phyloP scores from a whole-genome alignment of 169 alveolate genomes.

The Plasmodium malariae region DNA sequence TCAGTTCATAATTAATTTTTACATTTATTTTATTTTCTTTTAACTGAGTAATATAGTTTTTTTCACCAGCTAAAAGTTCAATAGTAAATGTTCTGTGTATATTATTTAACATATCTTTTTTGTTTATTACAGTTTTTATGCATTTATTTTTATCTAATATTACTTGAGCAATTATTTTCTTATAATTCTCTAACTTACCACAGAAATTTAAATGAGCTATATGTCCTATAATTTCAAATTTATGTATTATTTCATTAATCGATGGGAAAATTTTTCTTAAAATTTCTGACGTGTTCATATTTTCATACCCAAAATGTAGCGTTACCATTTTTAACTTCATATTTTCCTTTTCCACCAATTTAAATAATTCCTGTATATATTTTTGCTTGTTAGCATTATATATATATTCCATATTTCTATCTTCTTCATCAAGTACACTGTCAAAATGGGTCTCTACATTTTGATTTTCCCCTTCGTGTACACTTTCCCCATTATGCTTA shows the following conservation, averaged over 20 bases:
- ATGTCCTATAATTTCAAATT: conserved; percentile 92
- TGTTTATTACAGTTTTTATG: conserved; percentile 89
- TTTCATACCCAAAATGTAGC: conserved; percentile 60
- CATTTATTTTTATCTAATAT: conserved; percentile 90
- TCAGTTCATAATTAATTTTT: conserved; percentile 84
- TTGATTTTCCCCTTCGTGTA: neutral
- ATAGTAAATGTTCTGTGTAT: conserved; percentile 90
- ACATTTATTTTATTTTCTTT: conserved; percentile 83
- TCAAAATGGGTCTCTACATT: neutral
- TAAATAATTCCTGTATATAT: conserved; percentile 25
- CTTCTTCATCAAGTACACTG: neutral
- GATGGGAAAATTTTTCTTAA: conserved; percentile 81
- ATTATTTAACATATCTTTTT: conserved; percentile 87
- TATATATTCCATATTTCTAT: neutral
- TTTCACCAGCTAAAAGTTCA: conserved; percentile 92
- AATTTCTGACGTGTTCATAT: conserved; percentile 80
- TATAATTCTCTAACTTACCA: conserved; percentile 84
- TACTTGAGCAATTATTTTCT: conserved; percentile 89
- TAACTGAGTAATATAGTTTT: conserved; percentile 86
- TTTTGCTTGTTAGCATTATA: neutral
- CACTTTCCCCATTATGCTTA: no score
- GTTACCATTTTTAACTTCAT: conserved; percentile 14
- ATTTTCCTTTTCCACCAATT: conserved; percentile 25
- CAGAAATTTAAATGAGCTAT: conserved; percentile 93
- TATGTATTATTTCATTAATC: conserved; percentile 84